These are phyloP conservation scores for Emergomyces orientalis DNA, from an alignment of 2,329 filamentous ascomycete genomes.

Conservation along the genomic window DNA sequence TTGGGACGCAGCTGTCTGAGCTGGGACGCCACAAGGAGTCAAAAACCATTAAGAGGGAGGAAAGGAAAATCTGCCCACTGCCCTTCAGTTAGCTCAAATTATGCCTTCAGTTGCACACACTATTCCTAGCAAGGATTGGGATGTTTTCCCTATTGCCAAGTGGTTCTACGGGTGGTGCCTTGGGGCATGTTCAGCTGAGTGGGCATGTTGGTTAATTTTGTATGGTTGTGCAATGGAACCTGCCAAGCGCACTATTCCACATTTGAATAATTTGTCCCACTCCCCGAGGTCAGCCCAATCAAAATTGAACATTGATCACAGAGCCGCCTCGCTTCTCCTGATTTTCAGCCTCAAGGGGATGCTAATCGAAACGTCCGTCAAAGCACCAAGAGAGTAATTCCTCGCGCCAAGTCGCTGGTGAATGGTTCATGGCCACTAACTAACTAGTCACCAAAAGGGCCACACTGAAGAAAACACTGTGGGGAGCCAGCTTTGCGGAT, in stretches of 20 bases:
- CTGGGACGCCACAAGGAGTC: not conserved
- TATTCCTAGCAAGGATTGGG: not conserved
- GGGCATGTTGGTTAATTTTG: not conserved
- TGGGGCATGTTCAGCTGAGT: not conserved
- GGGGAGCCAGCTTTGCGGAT: not conserved
- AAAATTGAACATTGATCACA: not conserved
- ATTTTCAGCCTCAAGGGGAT: not conserved
- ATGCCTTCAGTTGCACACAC: not conserved
- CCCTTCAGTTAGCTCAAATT: not conserved
- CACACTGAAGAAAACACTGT: too few species aligned
- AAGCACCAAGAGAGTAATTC: not conserved
- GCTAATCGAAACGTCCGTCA: not conserved
- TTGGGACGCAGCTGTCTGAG: not conserved
- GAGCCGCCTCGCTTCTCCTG: slow-evolving; percentile 4
- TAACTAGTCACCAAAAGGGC: not conserved
- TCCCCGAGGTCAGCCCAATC: not conserved
- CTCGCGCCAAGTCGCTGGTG: too few species aligned
- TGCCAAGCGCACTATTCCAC: not conserved
- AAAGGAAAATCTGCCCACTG: not conserved
- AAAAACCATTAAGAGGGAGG: not conserved
- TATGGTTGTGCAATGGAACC: not conserved
- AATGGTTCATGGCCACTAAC: not conserved
- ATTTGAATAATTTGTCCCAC: not conserved
- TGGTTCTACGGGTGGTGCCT: not conserved
- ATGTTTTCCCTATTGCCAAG: not conserved